Evolutionary conservation across 768 basidiomycete species (phyloP).

Genomic region (Hemileccinum impolitum): DNA sequence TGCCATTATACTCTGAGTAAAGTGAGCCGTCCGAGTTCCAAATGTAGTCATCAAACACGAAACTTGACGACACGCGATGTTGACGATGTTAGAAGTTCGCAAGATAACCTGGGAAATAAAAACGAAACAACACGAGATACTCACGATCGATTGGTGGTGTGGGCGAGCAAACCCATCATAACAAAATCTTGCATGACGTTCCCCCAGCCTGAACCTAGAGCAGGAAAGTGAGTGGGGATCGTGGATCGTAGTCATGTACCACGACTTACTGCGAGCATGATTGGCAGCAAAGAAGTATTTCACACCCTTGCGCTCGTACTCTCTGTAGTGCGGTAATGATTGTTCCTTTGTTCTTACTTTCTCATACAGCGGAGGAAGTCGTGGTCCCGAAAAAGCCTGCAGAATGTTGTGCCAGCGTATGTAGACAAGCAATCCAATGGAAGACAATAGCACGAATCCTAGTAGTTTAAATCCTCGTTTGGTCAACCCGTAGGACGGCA

Average conservation of each 20-base stretch:
- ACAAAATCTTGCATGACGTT: slow-evolving; percentile 42
- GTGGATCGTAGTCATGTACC: not conserved
- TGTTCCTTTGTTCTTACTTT: slow-evolving; percentile 37
- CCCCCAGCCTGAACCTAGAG: slow-evolving; percentile 37
- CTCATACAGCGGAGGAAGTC: slow-evolving; percentile 42
- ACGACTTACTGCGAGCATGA: slow-evolving; percentile 37
- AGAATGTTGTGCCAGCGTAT: slow-evolving; percentile 6
- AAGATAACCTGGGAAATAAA: not conserved
- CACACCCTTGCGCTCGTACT: slow-evolving; percentile 31
- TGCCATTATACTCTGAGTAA: slow-evolving; percentile 37
- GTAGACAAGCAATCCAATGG: slow-evolving; percentile 15
- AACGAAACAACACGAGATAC: not conserved
- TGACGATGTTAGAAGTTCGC: slow-evolving; percentile 2
- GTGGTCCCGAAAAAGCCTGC: not conserved
- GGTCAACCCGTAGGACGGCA: slow-evolving; percentile 22
- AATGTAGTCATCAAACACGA: slow-evolving; percentile 43
- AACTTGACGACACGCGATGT: slow-evolving; percentile 21
- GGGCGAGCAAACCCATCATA: slow-evolving; percentile 35
- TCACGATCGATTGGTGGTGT: slow-evolving; percentile 35
- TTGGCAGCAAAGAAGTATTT: slow-evolving; percentile 49
- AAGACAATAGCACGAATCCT: slow-evolving; percentile 2
- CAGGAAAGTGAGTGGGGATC: not conserved
- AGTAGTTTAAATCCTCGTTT: slow-evolving; percentile 24
- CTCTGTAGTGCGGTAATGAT: slow-evolving; percentile 39
- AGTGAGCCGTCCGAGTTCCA: slow-evolving; percentile 36